Evolutionary conservation across 2,329 filamentous ascomycete species (phyloP).

Genomic region (Neonectria neomacrospora): DNA sequence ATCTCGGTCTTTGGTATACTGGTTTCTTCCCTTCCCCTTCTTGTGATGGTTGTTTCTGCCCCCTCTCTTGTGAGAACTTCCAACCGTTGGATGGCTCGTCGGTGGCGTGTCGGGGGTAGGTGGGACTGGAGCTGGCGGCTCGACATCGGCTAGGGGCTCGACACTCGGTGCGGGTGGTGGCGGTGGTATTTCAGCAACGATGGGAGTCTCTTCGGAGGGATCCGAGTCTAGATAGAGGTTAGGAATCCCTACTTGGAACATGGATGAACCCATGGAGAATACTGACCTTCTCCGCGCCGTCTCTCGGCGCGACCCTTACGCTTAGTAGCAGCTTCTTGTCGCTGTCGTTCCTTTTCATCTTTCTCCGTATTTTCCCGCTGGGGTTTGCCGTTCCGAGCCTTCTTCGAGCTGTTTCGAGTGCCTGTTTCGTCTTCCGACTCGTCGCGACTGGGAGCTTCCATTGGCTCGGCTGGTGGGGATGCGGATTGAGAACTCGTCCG

Average conservation of each 20-base stretch:
- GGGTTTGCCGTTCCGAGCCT: slow-evolving; percentile 68
- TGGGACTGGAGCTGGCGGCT: slow-evolving; percentile 45
- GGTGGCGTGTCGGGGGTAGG: slow-evolving; percentile 54
- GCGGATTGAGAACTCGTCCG: slow-evolving; percentile 82
- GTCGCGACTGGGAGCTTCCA: slow-evolving; percentile 63
- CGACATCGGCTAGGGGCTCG: slow-evolving; percentile 45
- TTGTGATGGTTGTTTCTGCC: slow-evolving; percentile 71
- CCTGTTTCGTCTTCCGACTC: slow-evolving; percentile 78
- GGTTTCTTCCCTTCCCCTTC: slow-evolving; percentile 79
- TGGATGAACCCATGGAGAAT: neutral
- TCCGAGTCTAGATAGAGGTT: slow-evolving; percentile 69
- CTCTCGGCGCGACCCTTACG: slow-evolving; percentile 85
- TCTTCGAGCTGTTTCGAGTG: slow-evolving; percentile 66
- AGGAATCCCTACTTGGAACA: slow-evolving; percentile 11
- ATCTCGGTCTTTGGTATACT: slow-evolving; percentile 83
- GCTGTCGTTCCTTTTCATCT: slow-evolving; percentile 79
- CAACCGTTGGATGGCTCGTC: slow-evolving; percentile 58
- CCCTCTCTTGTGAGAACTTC: slow-evolving; percentile 66
- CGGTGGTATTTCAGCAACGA: slow-evolving; percentile 53
- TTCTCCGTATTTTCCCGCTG: slow-evolving; percentile 73
- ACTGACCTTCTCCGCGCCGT: slow-evolving; percentile 81
- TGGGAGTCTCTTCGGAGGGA: slow-evolving; percentile 73
- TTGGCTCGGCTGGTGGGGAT: slow-evolving; percentile 61
- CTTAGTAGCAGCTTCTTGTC: slow-evolving; percentile 79
- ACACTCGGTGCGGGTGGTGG: slow-evolving; percentile 45